phyloP scores from a whole-genome alignment of 208 protist species.

The Spongospora subterranea region DNA sequence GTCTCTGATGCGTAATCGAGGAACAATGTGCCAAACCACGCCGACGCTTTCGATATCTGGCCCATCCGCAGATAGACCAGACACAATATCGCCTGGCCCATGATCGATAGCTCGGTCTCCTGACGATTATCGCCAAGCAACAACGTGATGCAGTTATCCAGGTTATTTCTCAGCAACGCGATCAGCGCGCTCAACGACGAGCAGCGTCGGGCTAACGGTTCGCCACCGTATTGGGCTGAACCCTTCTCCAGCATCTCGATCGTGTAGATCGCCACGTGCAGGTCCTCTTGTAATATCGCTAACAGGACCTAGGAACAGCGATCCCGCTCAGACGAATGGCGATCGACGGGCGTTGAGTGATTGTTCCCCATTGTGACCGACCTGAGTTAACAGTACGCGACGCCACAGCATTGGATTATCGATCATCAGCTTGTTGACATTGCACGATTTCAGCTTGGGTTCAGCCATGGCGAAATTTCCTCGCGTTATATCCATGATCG shows the following conservation, averaged over 20 bases:
- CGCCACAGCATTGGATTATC: background rate
- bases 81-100: conserved; percentile 6
- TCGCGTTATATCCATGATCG: background rate
- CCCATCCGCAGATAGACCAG: conserved; percentile 32
- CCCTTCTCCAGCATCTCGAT: background rate
- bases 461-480: conserved; percentile 31
- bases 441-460: conserved; percentile 32
- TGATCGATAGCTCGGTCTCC: background rate
- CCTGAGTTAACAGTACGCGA: conserved; percentile 9
- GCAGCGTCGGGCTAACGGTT: background rate
- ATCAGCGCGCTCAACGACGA: conserved; percentile 12
- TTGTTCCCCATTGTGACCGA: background rate
- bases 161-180: background rate
- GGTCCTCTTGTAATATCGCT: conserved; percentile 43
- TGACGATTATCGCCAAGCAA: background rate
- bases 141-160: background rate
- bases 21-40: conserved; percentile 38
- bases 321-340: too few species aligned
- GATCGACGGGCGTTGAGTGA: too few species aligned
- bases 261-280: background rate
- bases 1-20: background rate
- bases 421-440: background rate
- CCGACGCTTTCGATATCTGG: conserved; percentile 1
- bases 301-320: background rate
- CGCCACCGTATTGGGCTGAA: background rate